Evolutionary conservation across 345 rosid species (phyloP), one percentile per base, ranked within the genome.

Genomic region (Euphorbia lathyris): DNA sequence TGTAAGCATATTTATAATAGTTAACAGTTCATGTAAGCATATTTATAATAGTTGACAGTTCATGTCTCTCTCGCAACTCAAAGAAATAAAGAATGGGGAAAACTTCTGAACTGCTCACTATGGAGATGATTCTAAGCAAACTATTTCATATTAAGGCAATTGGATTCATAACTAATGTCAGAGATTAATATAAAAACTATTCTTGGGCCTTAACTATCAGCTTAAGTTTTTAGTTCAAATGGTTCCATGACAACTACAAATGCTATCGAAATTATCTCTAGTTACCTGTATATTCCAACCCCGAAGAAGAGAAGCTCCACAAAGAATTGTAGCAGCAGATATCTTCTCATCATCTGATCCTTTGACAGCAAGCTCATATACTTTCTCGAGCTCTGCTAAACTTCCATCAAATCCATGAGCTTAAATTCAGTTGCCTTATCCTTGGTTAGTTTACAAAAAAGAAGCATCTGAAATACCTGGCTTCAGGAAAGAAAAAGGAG

Each of bases 201-300:
- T n/a, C n/a, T n/a, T n/a, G n/a, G n/a, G n/a, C n/a, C n/a, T n/a
- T n/a, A n/a, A n/a, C n/a, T n/a, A n/a, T n/a, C n/a, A n/a, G n/a
- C n/a, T n/a, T n/a, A n/a, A n/a, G n/a, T n/a, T n/a, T n/a, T n/a
- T n/a, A n/a, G n/a, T n/a, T n/a, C n/a, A n/a, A n/a, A n/a, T n/a
- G n/a, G n/a, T n/a, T n/a, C n/a, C n/a, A n/a, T n/a, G n/a, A n/a
- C n/a, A n/a, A n/a, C 48, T 32, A 16, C 16, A 4, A 66, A 47
- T 29, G 42, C 55, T 48, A 50, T 14, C 50, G 3, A 34, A 36
- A 67, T 34, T 52, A 14, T 69, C 52, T 9, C 43, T 51, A 51
- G 77, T 63, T 84, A 90, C 99, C 91, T 92, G 99, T 78, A 90
- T 72, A 71, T 86, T 88, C 99, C 99, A 95, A 78, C 99, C 97